phyloP scores from a whole-genome alignment of 2,329 filamentous ascomycete genomes.

The Rugonectria rugulosa region DNA sequence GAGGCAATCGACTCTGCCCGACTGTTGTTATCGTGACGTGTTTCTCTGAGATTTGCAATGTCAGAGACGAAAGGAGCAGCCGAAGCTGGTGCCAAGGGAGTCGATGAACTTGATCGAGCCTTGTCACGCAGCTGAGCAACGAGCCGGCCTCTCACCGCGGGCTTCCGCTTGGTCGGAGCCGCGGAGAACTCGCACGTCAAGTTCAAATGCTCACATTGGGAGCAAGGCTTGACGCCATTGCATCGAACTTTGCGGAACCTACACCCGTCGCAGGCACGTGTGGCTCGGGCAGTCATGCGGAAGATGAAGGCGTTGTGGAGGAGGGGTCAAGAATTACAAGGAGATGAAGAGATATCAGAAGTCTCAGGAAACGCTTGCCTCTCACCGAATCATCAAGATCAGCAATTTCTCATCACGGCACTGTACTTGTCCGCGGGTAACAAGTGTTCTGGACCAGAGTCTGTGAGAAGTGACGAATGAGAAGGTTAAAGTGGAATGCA shows the following conservation, averaged over 20 bases:
- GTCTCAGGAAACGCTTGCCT: no score
- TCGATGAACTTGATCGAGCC: slow-evolving; percentile 24
- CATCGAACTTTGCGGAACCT: slow-evolving; percentile 49
- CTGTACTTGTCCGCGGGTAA: background rate
- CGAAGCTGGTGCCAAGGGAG: slow-evolving; percentile 8
- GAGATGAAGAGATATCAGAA: no score
- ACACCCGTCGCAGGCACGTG: slow-evolving; percentile 48
- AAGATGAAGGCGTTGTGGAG: background rate
- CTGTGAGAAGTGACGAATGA: background rate
- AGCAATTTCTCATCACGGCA: background rate
- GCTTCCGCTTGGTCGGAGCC: slow-evolving; percentile 44
- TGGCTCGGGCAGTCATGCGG: slow-evolving; percentile 22
- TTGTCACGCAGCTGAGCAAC: slow-evolving; percentile 46
- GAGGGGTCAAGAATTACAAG: background rate
- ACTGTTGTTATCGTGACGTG: background rate
- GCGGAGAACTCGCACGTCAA: slow-evolving; percentile 46
- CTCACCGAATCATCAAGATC: background rate
- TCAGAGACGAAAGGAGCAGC: slow-evolving; percentile 22
- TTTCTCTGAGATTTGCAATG: slow-evolving; percentile 29
- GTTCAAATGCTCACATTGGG: slow-evolving; percentile 46
- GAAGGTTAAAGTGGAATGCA: slow-evolving; percentile 11
- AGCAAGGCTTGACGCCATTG: slow-evolving; percentile 44
- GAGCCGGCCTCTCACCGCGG: slow-evolving; percentile 44
- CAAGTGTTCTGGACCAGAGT: background rate
- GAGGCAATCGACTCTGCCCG: slow-evolving; percentile 16